These are phyloP conservation scores for Dothideomycetidae sp. DNA, from an alignment of 2,329 filamentous ascomycete species.

Conservation along the genomic window DNA sequence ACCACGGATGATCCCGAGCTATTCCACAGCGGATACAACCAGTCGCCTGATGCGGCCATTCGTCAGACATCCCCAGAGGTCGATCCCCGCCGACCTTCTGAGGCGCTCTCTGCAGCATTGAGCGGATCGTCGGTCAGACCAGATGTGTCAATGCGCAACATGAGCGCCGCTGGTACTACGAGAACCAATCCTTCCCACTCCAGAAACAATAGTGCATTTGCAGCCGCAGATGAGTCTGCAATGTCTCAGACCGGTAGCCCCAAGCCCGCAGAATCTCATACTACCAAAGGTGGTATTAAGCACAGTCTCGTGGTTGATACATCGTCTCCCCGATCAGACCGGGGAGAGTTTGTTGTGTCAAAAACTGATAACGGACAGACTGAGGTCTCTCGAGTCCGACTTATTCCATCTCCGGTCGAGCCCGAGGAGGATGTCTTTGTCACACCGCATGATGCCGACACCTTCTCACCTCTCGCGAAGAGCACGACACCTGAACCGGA, in stretches of 20 bases:
- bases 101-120: constrained; percentile 9
- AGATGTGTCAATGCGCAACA: constrained; percentile 6
- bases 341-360: constrained; percentile 3
- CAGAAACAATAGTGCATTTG: not conserved
- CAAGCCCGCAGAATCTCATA: not conserved
- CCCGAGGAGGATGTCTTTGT: constrained; percentile 3
- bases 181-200: not conserved
- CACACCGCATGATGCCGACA: constrained; percentile 4
- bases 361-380: not conserved
- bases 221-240: not conserved
- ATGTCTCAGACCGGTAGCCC: not conserved
- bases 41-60: constrained; percentile 57
- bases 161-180: not conserved
- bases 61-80: constrained; percentile 25
- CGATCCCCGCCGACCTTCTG: constrained; percentile 3
- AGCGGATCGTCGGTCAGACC: not conserved
- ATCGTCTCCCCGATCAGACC: constrained; percentile 1
- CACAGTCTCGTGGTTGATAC: constrained; percentile 6
- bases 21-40: constrained; percentile 64
- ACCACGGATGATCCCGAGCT: constrained; percentile 36
- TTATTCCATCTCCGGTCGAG: not conserved
- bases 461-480: constrained; percentile 11
- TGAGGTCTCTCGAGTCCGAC: not conserved
- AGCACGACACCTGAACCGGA: constrained; percentile 24
- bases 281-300: constrained; percentile 1